phyloP scores from a whole-genome alignment of 2,329 filamentous ascomycete genomes.

The Salinomyces thailandicus region DNA sequence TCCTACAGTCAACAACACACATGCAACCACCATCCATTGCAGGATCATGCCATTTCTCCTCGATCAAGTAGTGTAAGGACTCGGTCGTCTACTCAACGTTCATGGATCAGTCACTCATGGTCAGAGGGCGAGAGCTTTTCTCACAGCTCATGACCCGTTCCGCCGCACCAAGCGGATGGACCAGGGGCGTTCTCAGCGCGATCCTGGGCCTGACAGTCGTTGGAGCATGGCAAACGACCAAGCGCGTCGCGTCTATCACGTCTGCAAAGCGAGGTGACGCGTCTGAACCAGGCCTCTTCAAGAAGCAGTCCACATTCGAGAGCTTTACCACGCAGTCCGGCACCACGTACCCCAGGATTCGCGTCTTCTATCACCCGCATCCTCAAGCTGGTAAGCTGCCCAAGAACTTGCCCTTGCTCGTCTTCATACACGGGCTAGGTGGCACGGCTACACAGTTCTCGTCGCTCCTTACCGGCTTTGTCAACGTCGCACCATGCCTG shows the following conservation, averaged over 20 bases:
- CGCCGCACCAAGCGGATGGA: background rate
- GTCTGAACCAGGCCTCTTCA: slow-evolving; percentile 67
- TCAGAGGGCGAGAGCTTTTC: background rate
- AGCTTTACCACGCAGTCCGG: slow-evolving; percentile 60
- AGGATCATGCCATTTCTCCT: too few relatives aligned
- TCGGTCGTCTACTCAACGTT: too few relatives aligned
- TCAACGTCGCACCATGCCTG: slow-evolving; percentile 72
- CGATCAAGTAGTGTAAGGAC: too few relatives aligned
- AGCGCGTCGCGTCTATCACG: slow-evolving; percentile 1
- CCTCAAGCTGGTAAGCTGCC: slow-evolving; percentile 74
- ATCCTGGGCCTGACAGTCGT: slow-evolving; percentile 1
- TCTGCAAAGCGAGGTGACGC: slow-evolving; percentile 27
- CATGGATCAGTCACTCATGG: too few relatives aligned
- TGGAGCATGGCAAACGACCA: slow-evolving; percentile 1
- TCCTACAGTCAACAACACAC: too few relatives aligned
- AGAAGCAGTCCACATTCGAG: slow-evolving; percentile 60
- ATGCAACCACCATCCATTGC: too few relatives aligned
- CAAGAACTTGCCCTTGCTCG: slow-evolving; percentile 63
- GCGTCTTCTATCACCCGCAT: slow-evolving; percentile 76
- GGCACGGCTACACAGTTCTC: slow-evolving; percentile 84
- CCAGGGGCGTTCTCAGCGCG: background rate
- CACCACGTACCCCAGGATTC: slow-evolving; percentile 62
- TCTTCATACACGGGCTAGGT: slow-evolving; percentile 89
- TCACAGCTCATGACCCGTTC: background rate
- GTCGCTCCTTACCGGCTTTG: slow-evolving; percentile 66